Percentiles rank a stretch among this genome's conserved stretches.
These are phyloP conservation scores for Leishmania gerbilli DNA, from an alignment of 208 protist species.

Conservation along the genomic window DNA sequence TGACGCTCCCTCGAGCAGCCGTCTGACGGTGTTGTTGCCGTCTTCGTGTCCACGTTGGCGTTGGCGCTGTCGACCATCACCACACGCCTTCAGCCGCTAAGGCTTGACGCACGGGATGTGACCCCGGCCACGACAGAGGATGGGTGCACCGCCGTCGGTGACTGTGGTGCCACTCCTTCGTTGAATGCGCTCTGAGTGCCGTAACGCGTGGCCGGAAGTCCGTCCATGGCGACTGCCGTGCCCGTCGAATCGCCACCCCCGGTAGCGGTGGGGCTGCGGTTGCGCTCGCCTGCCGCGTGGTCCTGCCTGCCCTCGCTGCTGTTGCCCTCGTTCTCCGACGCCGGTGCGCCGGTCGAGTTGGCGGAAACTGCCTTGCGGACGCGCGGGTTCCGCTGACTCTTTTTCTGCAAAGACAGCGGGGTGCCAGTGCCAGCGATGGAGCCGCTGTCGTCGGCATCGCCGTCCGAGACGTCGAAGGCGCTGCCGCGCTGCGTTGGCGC, in stretches of 20 bases:
- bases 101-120: slow-evolving; percentile 8
- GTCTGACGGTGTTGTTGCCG: not conserved
- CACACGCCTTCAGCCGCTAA: not conserved
- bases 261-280: slow-evolving; percentile 1
- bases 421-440: not conserved
- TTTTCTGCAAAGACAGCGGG: not conserved
- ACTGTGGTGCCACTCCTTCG: not conserved
- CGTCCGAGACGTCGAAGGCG: slow-evolving; percentile 19
- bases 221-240: slow-evolving; percentile 5
- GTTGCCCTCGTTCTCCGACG: not conserved
- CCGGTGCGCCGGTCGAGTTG: not conserved
- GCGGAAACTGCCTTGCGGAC: not conserved
- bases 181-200: slow-evolving; percentile 11
- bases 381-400: not conserved
- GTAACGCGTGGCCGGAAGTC: slow-evolving; percentile 4
- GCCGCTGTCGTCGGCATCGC: slow-evolving; percentile 4
- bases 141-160: not conserved
- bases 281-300: slow-evolving; percentile 3
- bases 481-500: not conserved
- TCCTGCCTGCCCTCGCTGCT: not conserved
- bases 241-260: not conserved
- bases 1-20: not conserved
- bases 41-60: not conserved
- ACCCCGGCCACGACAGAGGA: not conserved
- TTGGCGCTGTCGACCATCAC: not conserved